Base-by-base conservation (phyloP, 2,329 filamentous ascomycete genomes). In the Xylariaceae sp. region DNA sequence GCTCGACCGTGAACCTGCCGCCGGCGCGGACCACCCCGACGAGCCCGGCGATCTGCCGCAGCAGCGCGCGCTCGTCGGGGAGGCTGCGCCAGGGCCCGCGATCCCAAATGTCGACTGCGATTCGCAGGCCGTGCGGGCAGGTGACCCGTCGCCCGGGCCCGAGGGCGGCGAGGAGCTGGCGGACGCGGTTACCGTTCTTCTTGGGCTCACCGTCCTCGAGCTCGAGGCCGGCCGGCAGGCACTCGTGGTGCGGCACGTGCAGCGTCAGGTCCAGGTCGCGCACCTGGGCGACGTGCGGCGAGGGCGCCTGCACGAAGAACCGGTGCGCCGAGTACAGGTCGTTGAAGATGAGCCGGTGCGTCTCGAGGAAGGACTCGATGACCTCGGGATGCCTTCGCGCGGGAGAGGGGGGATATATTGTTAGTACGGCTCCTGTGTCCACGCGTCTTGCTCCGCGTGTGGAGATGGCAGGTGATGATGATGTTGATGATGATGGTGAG, bases 71-170 rank as follows among this genome's bases (percentile, higher is more conserved):
- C 32, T 56, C 54, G n/a, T n/a, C n/a, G 7, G 49, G 51, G 14
- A 57, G 28, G 29, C 49, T 51, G 14, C 50, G 47, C 53, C 54
- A 56, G 6, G 47, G 49, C 1, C 52, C 47, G 6, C 46, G 43
- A 35, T 55, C 48, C 33, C 47, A 53, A 5, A 55, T 37, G 19
- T 56, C 53, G 9, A 57, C 36, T 15, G 52, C 50, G 27, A 57
- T 35, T 5, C 44, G 50, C n/a, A 56, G 26, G 30, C 29, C 43
- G 29, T 53, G 52, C 3, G 55, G 31, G 27, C 45, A 50, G 13
- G 43, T 44, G 11, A 52, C 42, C n/a, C n/a, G n/a, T n/a, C n/a
- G n/a, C n/a, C n/a, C n/a, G n/a, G n/a, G n/a, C n/a, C n/a, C n/a
- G n/a, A n/a, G n/a, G n/a, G 2, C 31, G 24, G 1, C n/a, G 31